Base-by-base conservation (phyloP, 2,329 filamentous ascomycete genomes). In the Coniella vitis region DNA sequence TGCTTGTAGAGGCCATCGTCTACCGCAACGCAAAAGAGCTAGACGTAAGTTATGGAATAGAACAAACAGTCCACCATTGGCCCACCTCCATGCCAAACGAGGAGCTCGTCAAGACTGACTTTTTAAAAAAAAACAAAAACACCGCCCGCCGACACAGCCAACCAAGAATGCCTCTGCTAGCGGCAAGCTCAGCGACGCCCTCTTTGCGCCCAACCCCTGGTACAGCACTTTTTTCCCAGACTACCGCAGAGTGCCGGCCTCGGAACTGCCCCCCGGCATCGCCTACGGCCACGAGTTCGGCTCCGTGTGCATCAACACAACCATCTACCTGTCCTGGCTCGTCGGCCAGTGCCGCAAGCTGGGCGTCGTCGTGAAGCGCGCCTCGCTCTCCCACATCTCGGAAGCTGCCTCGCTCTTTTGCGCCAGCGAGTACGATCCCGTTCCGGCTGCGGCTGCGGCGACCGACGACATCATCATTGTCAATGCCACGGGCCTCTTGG, bases 221-320 rank as follows among this genome's bases (percentile, higher is more conserved):
- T 91, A 82, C 66, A 79, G 76, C 60, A 70, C 81, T 43, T 66
- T 89, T 1, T 78, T 90, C 40, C 82, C 84, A 12, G 81, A 91
- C 67, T 91, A 83, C 65, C 77, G 79, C 53, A 69, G 81, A 49
- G 65, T 91, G 3, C 61, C 74, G 4, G 64, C 74, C 31, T 65
- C 69, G 9, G 74, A 85, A 56, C 69, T 95, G 1, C 78, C 80
- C 0, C 58, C 69, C 0, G 86, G 78, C 16, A 78, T 84, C 46
- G 83, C 89, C 52, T 85, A 84, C 10, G 90, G 82, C 20, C 86
- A 80, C 44, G 73, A 76, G 48, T 95, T 93, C 65, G 88, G 80
- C 7, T 91, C 87, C 1, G 83, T 95, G 36, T 96, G 90, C 68
- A 91, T 96, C 64, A 96, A 97, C 69, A 87, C 87, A 0, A 81